Evolutionary conservation across 2,329 filamentous ascomycete species (phyloP).

Genomic region (Penicillium glabrum): DNA sequence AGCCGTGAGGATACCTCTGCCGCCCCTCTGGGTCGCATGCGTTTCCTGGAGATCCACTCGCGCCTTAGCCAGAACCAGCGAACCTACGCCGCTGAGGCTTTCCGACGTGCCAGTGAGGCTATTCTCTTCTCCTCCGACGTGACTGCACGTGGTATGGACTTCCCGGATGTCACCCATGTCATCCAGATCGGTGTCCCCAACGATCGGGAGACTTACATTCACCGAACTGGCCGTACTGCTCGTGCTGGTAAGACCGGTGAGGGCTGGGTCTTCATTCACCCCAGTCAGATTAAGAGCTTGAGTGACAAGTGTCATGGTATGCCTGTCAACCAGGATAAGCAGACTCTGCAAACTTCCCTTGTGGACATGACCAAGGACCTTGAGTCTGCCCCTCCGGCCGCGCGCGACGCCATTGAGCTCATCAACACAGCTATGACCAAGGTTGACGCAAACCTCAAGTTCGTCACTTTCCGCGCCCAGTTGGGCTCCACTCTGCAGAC

Average conservation of each 20-base stretch:
- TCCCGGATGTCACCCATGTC: slow-evolving; percentile 76
- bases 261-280: slow-evolving; percentile 60
- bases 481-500: slow-evolving; percentile 21
- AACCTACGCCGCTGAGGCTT: slow-evolving; percentile 68
- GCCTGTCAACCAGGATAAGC: slow-evolving; percentile 48
- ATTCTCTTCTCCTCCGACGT: slow-evolving; percentile 78
- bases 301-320: slow-evolving; percentile 55
- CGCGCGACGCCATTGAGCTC: slow-evolving; percentile 26
- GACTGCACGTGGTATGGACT: slow-evolving; percentile 80
- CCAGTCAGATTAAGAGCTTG: slow-evolving; percentile 52
- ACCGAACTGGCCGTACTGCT: slow-evolving; percentile 73
- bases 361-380: slow-evolving; percentile 34
- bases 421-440: slow-evolving; percentile 45
- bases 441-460: slow-evolving; percentile 22
- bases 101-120: slow-evolving; percentile 63
- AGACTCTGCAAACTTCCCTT: slow-evolving; percentile 44
- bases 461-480: slow-evolving; percentile 32
- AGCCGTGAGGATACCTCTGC: neutral
- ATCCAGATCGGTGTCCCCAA: slow-evolving; percentile 68
- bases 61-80: slow-evolving; percentile 69
- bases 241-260: slow-evolving; percentile 65
- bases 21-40: slow-evolving; percentile 33
- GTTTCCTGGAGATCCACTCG: slow-evolving; percentile 70
- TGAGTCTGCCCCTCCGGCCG: slow-evolving; percentile 3
- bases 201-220: slow-evolving; percentile 71